A percentile compares a stretch with the other conserved stretches of the same genome.
Evolutionary conservation across 2,329 filamentous ascomycete genomes (phyloP).

Genomic region (Fusarium domesticum): DNA sequence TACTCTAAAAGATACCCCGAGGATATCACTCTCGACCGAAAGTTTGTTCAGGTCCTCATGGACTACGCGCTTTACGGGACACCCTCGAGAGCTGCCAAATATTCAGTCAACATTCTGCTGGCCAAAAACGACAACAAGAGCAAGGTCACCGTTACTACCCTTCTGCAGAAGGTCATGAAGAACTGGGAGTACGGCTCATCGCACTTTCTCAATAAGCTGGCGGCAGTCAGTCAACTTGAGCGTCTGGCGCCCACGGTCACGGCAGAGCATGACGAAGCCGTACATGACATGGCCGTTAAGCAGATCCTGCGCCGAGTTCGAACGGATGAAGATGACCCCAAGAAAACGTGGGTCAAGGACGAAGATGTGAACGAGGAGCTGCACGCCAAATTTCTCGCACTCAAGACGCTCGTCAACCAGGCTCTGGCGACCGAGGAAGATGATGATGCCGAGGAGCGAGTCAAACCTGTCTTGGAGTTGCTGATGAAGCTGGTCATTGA

Average conservation of each 20-base stretch:
- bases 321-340: conserved; percentile 53
- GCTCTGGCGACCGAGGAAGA: conserved; percentile 60
- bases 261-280: conserved; percentile 69
- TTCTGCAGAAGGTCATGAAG: conserved; percentile 73
- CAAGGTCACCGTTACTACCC: conserved; percentile 77
- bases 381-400: conserved; percentile 75
- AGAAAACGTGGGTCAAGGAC: conserved; percentile 66
- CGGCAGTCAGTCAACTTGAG: conserved; percentile 70
- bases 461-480: conserved; percentile 70
- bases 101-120: conserved; percentile 87
- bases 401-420: conserved; percentile 84
- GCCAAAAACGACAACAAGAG: conserved; percentile 70
- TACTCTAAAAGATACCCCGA: conserved; percentile 83
- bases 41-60: conserved; percentile 76
- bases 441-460: conserved; percentile 55
- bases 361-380: conserved; percentile 74
- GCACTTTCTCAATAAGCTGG: conserved; percentile 73
- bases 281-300: conserved; percentile 74
- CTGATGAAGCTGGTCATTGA: conserved; percentile 72
- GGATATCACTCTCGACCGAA: conserved; percentile 77
- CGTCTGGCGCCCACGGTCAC: conserved; percentile 71
- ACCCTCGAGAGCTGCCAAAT: conserved; percentile 82
- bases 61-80: conserved; percentile 80
- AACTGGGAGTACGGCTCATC: conserved; percentile 69
- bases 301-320: conserved; percentile 70